Conservation (phyloP, 495 filamentous ascomycete genomes). For the Aspergillus sparsus region DNA sequence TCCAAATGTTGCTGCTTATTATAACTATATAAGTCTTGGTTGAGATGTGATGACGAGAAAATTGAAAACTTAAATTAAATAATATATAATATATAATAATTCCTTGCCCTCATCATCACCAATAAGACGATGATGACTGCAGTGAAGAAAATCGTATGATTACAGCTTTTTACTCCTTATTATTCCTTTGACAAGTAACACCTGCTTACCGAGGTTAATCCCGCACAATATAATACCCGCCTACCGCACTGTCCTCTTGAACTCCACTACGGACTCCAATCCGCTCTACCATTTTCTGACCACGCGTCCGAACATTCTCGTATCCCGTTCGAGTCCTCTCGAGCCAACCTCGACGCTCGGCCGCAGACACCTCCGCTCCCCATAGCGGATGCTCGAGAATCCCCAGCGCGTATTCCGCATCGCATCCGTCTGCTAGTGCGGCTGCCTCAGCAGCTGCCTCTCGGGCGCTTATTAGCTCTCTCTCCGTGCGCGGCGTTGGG, state of each 20-base stretch:
- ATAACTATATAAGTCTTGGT: no score
- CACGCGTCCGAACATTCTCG: constrained; percentile 38
- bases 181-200: not conserved
- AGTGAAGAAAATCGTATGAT: no score
- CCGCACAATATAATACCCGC: constrained; percentile 46
- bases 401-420: constrained; percentile 49
- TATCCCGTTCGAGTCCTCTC: constrained; percentile 40
- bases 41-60: no score
- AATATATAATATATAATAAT: no score
- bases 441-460: constrained; percentile 40
- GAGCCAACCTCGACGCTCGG: constrained; percentile 30
- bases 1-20: no score
- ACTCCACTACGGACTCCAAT: constrained; percentile 54
- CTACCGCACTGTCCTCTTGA: constrained; percentile 39
- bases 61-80: no score
- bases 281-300: constrained; percentile 53
- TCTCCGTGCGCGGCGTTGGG: constrained; percentile 26
- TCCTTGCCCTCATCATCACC: no score
- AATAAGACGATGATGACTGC: no score
- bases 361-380: constrained; percentile 42
- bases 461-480: constrained; percentile 32
- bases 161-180: no score
- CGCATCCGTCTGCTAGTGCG: constrained; percentile 46
- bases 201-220: constrained; percentile 4
- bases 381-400: constrained; percentile 58